Evolutionary conservation across 2,329 filamentous ascomycete genomes (phyloP).

Genomic region (Hypoxylon sp.): DNA sequence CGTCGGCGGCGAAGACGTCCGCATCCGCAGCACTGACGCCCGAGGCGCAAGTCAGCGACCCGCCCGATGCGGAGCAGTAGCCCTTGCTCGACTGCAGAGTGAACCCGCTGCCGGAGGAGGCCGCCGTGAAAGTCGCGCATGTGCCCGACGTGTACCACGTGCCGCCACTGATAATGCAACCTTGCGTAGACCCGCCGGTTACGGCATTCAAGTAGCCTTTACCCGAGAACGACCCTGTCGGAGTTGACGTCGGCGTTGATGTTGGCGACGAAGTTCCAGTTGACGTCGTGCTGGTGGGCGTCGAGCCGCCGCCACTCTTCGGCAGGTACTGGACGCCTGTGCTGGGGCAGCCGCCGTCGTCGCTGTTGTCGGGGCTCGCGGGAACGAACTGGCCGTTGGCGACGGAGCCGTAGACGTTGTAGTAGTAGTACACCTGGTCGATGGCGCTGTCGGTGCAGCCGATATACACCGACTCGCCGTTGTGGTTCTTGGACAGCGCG

Average conservation of each 20-base stretch:
- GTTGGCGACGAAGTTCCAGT: constrained; percentile 53
- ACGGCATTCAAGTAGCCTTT: constrained; percentile 70
- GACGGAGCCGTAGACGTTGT: constrained; percentile 68
- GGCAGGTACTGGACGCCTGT: constrained; percentile 74
- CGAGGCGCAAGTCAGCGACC: constrained; percentile 66
- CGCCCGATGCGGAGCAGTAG: constrained; percentile 65
- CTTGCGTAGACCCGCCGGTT: constrained; percentile 60
- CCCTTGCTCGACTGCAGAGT: constrained; percentile 70
- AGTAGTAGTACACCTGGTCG: constrained; percentile 72
- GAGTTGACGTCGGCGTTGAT: constrained; percentile 48
- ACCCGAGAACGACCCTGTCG: constrained; percentile 58
- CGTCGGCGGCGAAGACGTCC: constrained; percentile 40
- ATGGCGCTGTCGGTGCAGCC: constrained; percentile 63
- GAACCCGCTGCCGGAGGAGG: constrained; percentile 61
- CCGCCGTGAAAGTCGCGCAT: constrained; percentile 73
- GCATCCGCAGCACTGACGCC: constrained; percentile 49
- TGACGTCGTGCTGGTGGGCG: constrained; percentile 50
- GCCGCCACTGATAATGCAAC: constrained; percentile 75
- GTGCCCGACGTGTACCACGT: constrained; percentile 76
- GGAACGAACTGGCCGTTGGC: constrained; percentile 71
- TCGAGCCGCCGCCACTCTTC: constrained; percentile 55
- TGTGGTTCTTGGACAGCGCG: constrained; percentile 64
- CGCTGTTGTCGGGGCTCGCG: constrained; percentile 63
- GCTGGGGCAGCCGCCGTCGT: constrained; percentile 70
- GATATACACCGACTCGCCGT: constrained; percentile 68